Percentiles rank a stretch among this genome's conserved stretches.
These are phyloP conservation scores for Strobilomyces dryophilus DNA, from an alignment of 768 basidiomycete genomes.

Conservation along the genomic window DNA sequence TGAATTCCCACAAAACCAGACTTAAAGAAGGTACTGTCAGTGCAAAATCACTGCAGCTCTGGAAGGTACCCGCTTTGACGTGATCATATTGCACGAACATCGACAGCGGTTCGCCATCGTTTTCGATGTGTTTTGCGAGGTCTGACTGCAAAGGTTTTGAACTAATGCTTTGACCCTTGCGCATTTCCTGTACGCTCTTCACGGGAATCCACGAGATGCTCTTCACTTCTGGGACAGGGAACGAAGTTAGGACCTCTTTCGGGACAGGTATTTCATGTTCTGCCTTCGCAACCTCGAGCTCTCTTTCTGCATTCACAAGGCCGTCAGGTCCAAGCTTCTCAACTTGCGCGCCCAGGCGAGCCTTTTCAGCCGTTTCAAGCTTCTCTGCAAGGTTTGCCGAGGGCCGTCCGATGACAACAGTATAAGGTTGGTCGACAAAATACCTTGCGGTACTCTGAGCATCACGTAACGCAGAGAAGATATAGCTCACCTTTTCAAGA, in stretches of 20 bases:
- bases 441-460: slow-evolving; percentile 49
- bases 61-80: slow-evolving; percentile 57
- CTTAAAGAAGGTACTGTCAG: slow-evolving; percentile 34
- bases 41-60: neutral
- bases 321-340: slow-evolving; percentile 75
- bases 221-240: slow-evolving; percentile 89
- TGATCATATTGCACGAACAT: slow-evolving; percentile 95
- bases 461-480: slow-evolving; percentile 4
- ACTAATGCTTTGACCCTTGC: slow-evolving; percentile 39
- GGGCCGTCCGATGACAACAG: slow-evolving; percentile 84
- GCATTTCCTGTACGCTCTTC: slow-evolving; percentile 60
- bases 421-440: slow-evolving; percentile 64
- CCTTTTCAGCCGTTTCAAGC: slow-evolving; percentile 78
- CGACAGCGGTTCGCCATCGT: slow-evolving; percentile 65
- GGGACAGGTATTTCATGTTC: slow-evolving; percentile 87
- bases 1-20: slow-evolving; percentile 89
- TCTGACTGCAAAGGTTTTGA: slow-evolving; percentile 34
- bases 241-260: slow-evolving; percentile 69
- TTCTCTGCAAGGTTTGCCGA: slow-evolving; percentile 79
- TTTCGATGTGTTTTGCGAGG: slow-evolving; percentile 59
- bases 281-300: slow-evolving; percentile 77
- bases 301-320: slow-evolving; percentile 60
- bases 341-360: slow-evolving; percentile 66
- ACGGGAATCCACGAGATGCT: slow-evolving; percentile 91
- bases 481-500: slow-evolving; percentile 64